Evolutionary conservation across 176 grass and related monocot species (phyloP), one percentile per base, ranked within the genome.

Genomic region (Carex scoparia): DNA sequence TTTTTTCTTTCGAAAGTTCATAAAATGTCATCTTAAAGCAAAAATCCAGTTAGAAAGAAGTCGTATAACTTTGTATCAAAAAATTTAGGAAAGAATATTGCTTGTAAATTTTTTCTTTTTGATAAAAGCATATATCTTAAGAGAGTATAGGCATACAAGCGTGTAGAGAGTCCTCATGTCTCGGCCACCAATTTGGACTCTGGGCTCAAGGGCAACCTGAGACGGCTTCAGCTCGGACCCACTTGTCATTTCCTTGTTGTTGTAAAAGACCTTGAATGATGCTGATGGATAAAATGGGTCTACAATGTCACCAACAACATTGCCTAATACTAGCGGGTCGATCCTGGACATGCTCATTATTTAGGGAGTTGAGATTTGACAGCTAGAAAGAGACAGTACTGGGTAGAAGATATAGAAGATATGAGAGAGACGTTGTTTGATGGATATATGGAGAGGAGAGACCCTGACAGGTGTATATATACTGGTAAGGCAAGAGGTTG

Each of bases 151-250:
- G 18, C 69, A 67, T 33, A 86, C 95, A 87, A 97, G 95, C 15
- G 95, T 97, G 63, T 97, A 97, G 15, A 97, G 82, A 35, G 88
- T 97, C 61, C 95, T 90, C 89, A 93, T 90, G 79, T 97, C 91
- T 31, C 89, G 81, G 33, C 95, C 92, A 2, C 84, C 58, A 27
- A 94, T 91, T 78, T 89, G 81, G 33, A 93, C 84, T 86, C 87
- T 85, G 46, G 95, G 95, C 30, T 87, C 82, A 53, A 82, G 90
- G 44, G 87, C 73, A 27, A 97, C 92, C 46, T 92, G 92, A 30
- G 95, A 97, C 40, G 95, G 95, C 85, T 93, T 97, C 69, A 97
- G 88, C 59, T 94, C 92, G 9, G 91, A 94, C 7, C 91, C 95
- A 18, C 88, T 93, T 1, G 88, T 93, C 82, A 97, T 79, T 57